phyloP scores from a whole-genome alignment of 2,329 filamentous ascomycete species.

The Clonostachys byssicola region DNA sequence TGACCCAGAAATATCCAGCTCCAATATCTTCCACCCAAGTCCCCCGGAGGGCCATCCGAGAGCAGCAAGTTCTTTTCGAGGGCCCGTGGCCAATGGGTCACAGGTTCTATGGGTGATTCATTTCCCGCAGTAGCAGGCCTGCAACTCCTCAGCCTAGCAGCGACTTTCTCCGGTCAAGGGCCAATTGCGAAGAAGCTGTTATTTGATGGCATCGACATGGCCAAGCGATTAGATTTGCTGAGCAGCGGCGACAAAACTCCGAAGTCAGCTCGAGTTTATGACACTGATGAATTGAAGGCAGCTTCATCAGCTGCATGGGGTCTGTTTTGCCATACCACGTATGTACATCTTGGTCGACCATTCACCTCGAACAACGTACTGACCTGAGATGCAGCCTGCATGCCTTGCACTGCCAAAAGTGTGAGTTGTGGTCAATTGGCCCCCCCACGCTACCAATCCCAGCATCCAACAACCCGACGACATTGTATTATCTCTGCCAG shows the following conservation, averaged over 20 bases:
- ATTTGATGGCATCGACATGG: conserved; percentile 2
- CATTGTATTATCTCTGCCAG: neutral
- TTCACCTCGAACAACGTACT: neutral
- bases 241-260: neutral
- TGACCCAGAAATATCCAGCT: too few species aligned
- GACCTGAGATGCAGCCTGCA: conserved; percentile 1
- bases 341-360: neutral
- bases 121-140: conserved; percentile 1
- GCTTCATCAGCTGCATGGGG: conserved; percentile 5
- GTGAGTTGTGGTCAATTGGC: neutral
- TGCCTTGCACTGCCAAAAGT: conserved; percentile 3
- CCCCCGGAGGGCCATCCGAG: neutral
- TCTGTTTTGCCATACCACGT: conserved; percentile 4
- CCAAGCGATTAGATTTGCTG: conserved; percentile 2
- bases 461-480: neutral
- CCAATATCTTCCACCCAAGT: neutral
- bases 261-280: neutral
- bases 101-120: neutral
- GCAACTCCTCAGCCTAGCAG: conserved; percentile 5
- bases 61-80: neutral
- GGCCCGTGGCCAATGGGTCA: neutral
- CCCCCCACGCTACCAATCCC: conserved; percentile 1
- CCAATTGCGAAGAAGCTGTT: conserved; percentile 1
- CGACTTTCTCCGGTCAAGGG: conserved; percentile 2
- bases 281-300: neutral